Evolutionary conservation across 139 green algal genomes (phyloP).

Genomic region (Deuterostichococcus epilithicus): DNA sequence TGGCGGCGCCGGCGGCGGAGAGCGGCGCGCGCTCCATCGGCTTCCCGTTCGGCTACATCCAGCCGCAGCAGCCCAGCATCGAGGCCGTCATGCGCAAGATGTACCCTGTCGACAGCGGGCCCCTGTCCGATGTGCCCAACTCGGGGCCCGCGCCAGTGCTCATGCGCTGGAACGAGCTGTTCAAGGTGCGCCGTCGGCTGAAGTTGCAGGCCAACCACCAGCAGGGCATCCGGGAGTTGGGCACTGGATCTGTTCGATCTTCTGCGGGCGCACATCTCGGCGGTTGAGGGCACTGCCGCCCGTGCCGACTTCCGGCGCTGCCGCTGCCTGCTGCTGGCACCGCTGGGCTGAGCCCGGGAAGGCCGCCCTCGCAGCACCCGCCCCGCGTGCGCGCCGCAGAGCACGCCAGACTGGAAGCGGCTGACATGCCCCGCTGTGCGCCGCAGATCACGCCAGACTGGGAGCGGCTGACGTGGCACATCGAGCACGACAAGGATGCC

Average conservation of each 20-base stretch:
- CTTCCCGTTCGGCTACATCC: slow-evolving; percentile 79
- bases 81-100: slow-evolving; percentile 42
- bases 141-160: slow-evolving; percentile 41
- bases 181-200: slow-evolving; percentile 21
- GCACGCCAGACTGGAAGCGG: slow-evolving; percentile 15
- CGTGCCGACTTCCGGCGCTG: not conserved
- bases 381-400: no score
- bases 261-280: no score
- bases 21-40: slow-evolving; percentile 24
- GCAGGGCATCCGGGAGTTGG: not conserved
- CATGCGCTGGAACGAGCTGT: slow-evolving; percentile 50
- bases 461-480: slow-evolving; percentile 66
- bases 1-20: slow-evolving; percentile 33
- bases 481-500: slow-evolving; percentile 62
- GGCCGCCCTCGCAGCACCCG: no score
- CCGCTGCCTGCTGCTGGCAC: no score
- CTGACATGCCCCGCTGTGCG: slow-evolving; percentile 4
- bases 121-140: slow-evolving; percentile 33
- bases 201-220: slow-evolving; percentile 16
- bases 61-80: slow-evolving; percentile 32
- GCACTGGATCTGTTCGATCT: no score
- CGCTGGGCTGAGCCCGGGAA: no score
- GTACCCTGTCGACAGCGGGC: slow-evolving; percentile 30
- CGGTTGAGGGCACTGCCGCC: no score
- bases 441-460: slow-evolving; percentile 62